Conservation (phyloP, 352 stramenopile genomes). For the Globisporangium iwayamae region DNA sequence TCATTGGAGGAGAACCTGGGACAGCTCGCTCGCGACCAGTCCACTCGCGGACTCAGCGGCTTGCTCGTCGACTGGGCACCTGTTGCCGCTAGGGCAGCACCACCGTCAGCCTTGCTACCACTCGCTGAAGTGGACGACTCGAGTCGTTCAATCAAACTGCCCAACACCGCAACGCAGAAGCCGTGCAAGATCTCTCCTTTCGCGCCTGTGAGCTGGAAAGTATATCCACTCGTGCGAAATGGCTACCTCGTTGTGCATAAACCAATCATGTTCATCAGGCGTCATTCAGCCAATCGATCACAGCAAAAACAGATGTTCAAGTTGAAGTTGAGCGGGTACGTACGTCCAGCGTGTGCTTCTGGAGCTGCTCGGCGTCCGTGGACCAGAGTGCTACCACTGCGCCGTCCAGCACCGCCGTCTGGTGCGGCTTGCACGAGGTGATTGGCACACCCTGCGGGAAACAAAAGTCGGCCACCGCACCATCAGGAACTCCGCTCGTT, state of each 20-base stretch:
- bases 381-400: slow-evolving; percentile 67
- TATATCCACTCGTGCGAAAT: slow-evolving; percentile 67
- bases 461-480: slow-evolving; percentile 72
- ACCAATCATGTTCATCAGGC: background rate
- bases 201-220: slow-evolving; percentile 76
- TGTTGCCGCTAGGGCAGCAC: background rate
- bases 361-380: slow-evolving; percentile 52
- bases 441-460: slow-evolving; percentile 74
- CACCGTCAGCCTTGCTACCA: background rate
- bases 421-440: slow-evolving; percentile 47
- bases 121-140: background rate
- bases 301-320: background rate
- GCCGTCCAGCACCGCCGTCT: slow-evolving; percentile 43
- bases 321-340: slow-evolving; percentile 1
- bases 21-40: slow-evolving; percentile 32
- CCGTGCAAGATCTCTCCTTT: slow-evolving; percentile 83
- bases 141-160: slow-evolving; percentile 26
- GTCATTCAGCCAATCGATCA: background rate
- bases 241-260: slow-evolving; percentile 22
- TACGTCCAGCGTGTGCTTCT: slow-evolving; percentile 65
- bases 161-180: slow-evolving; percentile 71
- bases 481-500: slow-evolving; percentile 36
- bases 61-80: slow-evolving; percentile 7
- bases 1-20: slow-evolving; percentile 13
- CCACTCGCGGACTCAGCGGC: slow-evolving; percentile 21